Conservation (phyloP, 2,329 filamentous ascomycete genomes). For the Fusarium pseudonygamai region DNA sequence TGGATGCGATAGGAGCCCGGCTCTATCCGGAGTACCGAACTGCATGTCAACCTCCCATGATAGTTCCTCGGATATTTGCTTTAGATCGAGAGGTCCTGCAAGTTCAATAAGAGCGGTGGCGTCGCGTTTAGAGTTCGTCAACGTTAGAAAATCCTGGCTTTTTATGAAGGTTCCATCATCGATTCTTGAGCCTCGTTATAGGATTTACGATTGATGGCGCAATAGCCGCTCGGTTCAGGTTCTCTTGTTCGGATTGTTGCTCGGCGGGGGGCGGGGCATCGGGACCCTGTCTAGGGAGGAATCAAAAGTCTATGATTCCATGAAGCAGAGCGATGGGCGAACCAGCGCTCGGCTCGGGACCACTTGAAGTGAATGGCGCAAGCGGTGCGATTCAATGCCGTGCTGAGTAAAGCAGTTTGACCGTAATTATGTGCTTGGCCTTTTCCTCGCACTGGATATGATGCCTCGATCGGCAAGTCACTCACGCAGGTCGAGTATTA, state of each 20-base stretch:
- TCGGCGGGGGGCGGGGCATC: slow-evolving; percentile 29
- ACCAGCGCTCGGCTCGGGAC: slow-evolving; percentile 31
- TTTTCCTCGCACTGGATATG: slow-evolving; percentile 2
- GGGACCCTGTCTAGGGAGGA: slow-evolving; percentile 19
- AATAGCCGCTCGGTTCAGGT: slow-evolving; percentile 13
- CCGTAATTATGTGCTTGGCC: slow-evolving; percentile 1
- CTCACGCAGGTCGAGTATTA: slow-evolving; percentile 11
- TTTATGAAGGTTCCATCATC: neutral
- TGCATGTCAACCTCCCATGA: slow-evolving; percentile 10
- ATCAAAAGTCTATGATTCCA: slow-evolving; percentile 36
- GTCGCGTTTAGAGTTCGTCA: neutral
- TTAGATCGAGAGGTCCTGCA: neutral
- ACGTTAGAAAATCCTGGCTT: neutral
- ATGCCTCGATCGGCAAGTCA: slow-evolving; percentile 21
- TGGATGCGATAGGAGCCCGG: slow-evolving; percentile 41
- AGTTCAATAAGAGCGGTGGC: neutral
- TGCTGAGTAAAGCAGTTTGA: slow-evolving; percentile 29
- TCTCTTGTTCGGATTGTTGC: slow-evolving; percentile 16
- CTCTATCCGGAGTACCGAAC: slow-evolving; percentile 28
- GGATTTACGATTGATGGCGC: slow-evolving; percentile 7
- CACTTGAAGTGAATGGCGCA: slow-evolving; percentile 36
- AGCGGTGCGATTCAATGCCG: slow-evolving; percentile 36
- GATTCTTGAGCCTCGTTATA: slow-evolving; percentile 8
- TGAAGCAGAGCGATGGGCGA: slow-evolving; percentile 26
- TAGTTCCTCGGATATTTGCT: slow-evolving; percentile 1